Evolutionary conservation across 176 grass and related monocot species (phyloP), one percentile per base, ranked within the genome.

Genomic region (Rhynchospora breviuscula): DNA sequence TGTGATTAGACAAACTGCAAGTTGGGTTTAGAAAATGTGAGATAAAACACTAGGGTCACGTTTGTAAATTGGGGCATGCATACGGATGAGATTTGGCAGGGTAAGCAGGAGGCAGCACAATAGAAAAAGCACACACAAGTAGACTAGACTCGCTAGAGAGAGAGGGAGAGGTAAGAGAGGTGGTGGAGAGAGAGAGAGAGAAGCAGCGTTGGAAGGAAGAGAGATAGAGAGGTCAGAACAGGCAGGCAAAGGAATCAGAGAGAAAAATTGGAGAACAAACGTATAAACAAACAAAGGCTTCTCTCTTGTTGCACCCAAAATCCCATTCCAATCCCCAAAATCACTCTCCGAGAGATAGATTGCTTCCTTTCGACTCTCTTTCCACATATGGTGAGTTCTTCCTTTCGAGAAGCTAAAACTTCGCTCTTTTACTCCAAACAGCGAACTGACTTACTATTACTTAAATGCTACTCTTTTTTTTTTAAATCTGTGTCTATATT

Each of bases 341-440:
- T 84, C 51, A 15, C 83, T 63, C 67, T 74, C 4, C 47, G 25
- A 33, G 67, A 84, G 66, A 76, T 61, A 22, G 82, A 26, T 77
- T 76, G 83, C 47, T 76, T 76, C 46, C 63, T 49, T 59, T 76
- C n/a, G 49, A 85, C 83, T 67, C 58, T 47, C 71, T 78, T 85
- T 85, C 56, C 22, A 82, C 48, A 67, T 63, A 49, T 85, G 84
- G 84, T 85, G 71, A 64, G 84, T 78, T 77, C 80, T 82, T 82
- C n/a, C 40, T 66, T 82, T 82, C 63, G 3, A 82, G 56, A 63
- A 40, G 15, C 17, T 33, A 43, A 80, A 62, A 5, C 21, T 82
- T 29, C 46, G 8, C 10, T 21, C 23, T 82, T 67, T 31, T 48
- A 21, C 61, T 82, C 59, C 61, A 49, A 67, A 66, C 71, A 82